Evolutionary conservation across 495 filamentous ascomycete genomes (phyloP), one percentile per base, ranked within the genome.

Genomic region (Xylaria bambusicola): DNA sequence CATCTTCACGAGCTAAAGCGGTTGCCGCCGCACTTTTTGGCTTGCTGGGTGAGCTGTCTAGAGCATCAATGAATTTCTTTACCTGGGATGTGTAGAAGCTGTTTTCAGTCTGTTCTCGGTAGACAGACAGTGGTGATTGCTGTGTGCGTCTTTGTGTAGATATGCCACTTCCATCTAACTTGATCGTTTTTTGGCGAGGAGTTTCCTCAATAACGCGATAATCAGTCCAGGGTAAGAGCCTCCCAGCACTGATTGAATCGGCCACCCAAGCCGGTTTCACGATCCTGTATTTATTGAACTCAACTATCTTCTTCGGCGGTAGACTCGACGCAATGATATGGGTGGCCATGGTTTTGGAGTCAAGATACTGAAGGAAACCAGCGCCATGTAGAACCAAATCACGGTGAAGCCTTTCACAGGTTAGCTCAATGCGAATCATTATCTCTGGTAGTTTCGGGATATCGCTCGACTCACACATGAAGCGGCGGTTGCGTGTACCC

Each of bases 241-340:
- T 87, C 1, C 92, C 91, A 5, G 87, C 89, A 47, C 84, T 79
- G 55, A 98, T 82, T 67, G 92, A 95, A 59, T 98, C 94, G 9
- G 90, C 86, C 2, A 98, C 82, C 94, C 94, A 98, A 50, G 92
- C 88, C n/a, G 94, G 94, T 72, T 93, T 96, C 62, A 97, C 94
- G 23, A 98, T 90, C 27, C 91, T 86, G 66, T 97, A 98, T 56
- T 83, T 84, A 20, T 75, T 78, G 62, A 95, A 96, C 60, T 97
- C 94, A 31, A 90, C 84, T 27, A 84, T 82, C 68, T 98, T 98
- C 78, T 96, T 98, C 0, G 90, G 90, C 2, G 94, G 93, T 33
- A 98, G 80, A 53, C 85, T 86, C 45, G 89, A 91, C 5, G 93
- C 92, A 66, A 98, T 92, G 65, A 98, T 95, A 71, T 98, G 95